These are phyloP conservation scores for Trichoderma endophyticum DNA, from an alignment of 2,329 filamentous ascomycete species.

Conservation along the genomic window DNA sequence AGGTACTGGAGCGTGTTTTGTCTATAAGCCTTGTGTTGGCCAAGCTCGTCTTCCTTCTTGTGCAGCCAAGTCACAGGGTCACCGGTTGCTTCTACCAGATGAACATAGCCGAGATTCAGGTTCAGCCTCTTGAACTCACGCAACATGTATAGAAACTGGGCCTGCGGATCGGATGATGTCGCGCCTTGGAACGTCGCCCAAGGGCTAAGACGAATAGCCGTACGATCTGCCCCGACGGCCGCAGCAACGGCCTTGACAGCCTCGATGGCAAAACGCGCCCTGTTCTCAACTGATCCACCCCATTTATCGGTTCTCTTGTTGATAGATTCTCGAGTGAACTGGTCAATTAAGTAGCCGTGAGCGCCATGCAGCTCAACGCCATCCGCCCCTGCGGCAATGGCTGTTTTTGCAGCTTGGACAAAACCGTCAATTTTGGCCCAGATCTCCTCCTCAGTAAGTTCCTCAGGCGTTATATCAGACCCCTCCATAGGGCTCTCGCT, in stretches of 20 bases:
- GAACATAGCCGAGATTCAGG: not conserved
- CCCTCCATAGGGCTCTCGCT: not conserved
- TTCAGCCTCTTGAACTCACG: not conserved
- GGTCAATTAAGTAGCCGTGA: not conserved
- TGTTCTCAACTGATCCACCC: not conserved
- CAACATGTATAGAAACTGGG: not conserved
- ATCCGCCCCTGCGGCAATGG: not conserved
- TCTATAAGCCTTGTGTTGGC: not conserved
- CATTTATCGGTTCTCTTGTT: not conserved
- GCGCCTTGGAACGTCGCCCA: not conserved
- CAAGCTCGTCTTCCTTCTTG: not conserved
- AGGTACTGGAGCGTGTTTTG: not conserved
- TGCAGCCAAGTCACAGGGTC: conserved; percentile 1
- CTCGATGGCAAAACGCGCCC: not conserved
- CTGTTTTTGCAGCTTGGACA: not conserved
- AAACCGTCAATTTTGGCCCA: not conserved
- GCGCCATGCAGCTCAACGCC: not conserved
- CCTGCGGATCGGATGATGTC: not conserved
- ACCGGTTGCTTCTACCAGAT: not conserved
- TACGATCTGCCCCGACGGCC: not conserved
- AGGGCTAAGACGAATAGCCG: not conserved
- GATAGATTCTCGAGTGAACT: not conserved
- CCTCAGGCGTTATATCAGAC: not conserved
- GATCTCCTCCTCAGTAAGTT: not conserved
- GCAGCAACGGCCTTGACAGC: not conserved